These are phyloP conservation scores for Elaphomyces granulatus DNA, from an alignment of 495 filamentous ascomycete genomes.

Conservation along the genomic window DNA sequence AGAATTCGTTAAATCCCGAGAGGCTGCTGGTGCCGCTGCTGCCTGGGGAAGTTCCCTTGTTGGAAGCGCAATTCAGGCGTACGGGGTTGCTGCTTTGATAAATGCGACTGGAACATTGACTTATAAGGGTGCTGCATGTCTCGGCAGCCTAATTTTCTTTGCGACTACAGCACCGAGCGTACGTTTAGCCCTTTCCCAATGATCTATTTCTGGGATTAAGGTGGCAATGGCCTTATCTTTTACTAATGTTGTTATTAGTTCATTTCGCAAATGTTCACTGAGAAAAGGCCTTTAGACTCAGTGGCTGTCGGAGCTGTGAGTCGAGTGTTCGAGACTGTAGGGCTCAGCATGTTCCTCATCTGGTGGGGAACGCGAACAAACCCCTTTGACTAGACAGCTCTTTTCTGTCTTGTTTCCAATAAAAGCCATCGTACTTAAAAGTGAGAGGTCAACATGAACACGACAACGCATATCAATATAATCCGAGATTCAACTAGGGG, in stretches of 20 bases:
- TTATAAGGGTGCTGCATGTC: slow-evolving; percentile 94
- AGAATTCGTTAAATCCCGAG: slow-evolving; percentile 87
- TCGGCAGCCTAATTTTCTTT: slow-evolving; percentile 81
- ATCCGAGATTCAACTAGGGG: too few relatives aligned
- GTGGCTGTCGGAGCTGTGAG: slow-evolving; percentile 71
- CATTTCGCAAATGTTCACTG: slow-evolving; percentile 70
- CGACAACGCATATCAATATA: too few relatives aligned
- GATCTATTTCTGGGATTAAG: background rate
- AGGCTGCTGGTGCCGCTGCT: slow-evolving; percentile 72
- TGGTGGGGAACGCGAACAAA: slow-evolving; percentile 95
- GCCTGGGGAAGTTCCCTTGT: slow-evolving; percentile 82
- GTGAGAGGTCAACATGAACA: too few relatives aligned
- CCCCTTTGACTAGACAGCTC: slow-evolving; percentile 47
- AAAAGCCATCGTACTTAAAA: background rate
- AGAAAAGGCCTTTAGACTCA: slow-evolving; percentile 82
- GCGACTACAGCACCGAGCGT: slow-evolving; percentile 80
- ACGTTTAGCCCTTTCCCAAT: slow-evolving; percentile 28
- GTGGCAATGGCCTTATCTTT: background rate
- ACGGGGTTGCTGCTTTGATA: slow-evolving; percentile 88
- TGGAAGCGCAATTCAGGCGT: slow-evolving; percentile 81
- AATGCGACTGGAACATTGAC: slow-evolving; percentile 86
- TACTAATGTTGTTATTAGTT: slow-evolving; percentile 37
- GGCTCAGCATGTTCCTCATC: slow-evolving; percentile 78
- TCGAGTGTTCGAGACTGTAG: slow-evolving; percentile 84
- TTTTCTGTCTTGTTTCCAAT: slow-evolving; percentile 1